phyloP scores from a whole-genome alignment of 805 yeast species.

The Candida awuae region DNA sequence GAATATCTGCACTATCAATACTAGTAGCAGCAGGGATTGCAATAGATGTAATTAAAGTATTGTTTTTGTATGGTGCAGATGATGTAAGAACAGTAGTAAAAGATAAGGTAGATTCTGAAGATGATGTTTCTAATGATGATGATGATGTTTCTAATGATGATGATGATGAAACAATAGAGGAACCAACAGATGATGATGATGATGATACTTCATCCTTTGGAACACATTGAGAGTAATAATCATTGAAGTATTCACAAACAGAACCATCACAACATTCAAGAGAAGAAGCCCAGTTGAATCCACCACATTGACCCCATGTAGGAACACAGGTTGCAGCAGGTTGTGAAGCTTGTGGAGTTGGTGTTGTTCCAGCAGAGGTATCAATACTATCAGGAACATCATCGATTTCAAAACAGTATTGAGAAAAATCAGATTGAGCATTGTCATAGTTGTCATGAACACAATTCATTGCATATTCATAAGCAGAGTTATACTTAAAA shows the following conservation, averaged over 20 bases:
- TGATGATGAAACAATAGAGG: conserved; percentile 2
- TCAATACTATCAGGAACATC: background rate
- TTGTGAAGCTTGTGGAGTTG: background rate
- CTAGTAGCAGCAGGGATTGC: background rate
- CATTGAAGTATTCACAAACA: conserved; percentile 17
- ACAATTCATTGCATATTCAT: conserved; percentile 25
- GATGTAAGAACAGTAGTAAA: background rate
- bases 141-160: conserved; percentile 2
- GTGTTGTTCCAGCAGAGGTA: background rate
- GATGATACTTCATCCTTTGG: conserved; percentile 6
- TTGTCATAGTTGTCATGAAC: conserved; percentile 22
- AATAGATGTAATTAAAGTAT: background rate
- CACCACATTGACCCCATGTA: conserved; percentile 8
- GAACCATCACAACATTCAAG: conserved; percentile 16
- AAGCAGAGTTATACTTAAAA: conserved; percentile 14
- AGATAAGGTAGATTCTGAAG: background rate
- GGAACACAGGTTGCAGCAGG: conserved; percentile 3
- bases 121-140: background rate
- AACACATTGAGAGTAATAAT: conserved; percentile 22
- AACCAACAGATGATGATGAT: background rate
- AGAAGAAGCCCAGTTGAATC: conserved; percentile 10
- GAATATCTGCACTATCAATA: background rate
- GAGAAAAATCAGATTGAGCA: conserved; percentile 24
- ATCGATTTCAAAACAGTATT: conserved; percentile 14
- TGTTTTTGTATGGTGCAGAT: conserved; percentile 2